Conservation (phyloP, 164 flowering plant species). For the Magnolia sinica region DNA sequence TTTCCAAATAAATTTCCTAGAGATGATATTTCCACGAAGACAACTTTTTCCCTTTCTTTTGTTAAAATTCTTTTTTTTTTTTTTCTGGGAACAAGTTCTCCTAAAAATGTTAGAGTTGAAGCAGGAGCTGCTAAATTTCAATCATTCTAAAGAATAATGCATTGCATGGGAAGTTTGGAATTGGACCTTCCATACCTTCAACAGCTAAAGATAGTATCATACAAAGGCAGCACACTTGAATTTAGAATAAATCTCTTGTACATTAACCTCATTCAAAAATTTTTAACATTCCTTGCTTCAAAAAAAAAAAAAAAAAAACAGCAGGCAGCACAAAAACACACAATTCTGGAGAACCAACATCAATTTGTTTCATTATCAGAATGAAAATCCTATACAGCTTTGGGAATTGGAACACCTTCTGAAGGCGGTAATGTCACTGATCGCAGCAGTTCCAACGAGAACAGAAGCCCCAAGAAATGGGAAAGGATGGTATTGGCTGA, state of each 20-base stretch:
- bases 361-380: not conserved
- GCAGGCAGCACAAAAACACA: not conserved
- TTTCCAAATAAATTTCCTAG: too few relatives aligned
- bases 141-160: too few relatives aligned
- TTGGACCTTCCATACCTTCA: too few relatives aligned
- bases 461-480: constrained; percentile 85
- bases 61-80: too few relatives aligned
- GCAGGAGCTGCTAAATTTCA: too few relatives aligned
- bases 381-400: constrained; percentile 36
- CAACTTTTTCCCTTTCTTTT: too few relatives aligned
- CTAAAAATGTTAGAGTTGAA: too few relatives aligned
- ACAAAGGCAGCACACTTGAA: not conserved
- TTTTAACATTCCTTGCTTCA: not conserved
- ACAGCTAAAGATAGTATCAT: too few relatives aligned
- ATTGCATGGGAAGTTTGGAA: too few relatives aligned
- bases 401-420: constrained; percentile 51
- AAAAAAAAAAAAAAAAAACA: too few relatives aligned
- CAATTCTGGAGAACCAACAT: not conserved
- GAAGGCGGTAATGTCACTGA: constrained; percentile 77
- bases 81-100: too few relatives aligned
- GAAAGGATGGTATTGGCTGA: constrained; percentile 92
- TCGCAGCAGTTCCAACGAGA: constrained; percentile 88
- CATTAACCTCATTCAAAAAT: not conserved
- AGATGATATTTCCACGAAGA: too few relatives aligned
- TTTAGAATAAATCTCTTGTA: not conserved